phyloP scores from a whole-genome alignment of 2,329 filamentous ascomycete genomes.

The Xenoacremonium recifei region DNA sequence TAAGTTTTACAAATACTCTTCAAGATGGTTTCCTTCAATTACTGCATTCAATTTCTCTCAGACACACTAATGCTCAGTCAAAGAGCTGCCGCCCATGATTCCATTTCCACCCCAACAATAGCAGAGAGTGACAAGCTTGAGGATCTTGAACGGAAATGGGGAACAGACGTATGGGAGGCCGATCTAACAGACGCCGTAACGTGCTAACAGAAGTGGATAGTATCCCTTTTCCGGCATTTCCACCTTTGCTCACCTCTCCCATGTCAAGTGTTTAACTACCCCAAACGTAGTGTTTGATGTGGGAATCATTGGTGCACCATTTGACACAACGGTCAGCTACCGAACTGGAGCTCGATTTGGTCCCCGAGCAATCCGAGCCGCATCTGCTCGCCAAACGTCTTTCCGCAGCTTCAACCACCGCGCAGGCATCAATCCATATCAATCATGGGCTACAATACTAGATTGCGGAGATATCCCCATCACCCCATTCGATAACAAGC shows the following conservation, averaged over 20 bases:
- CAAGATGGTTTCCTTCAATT: too few species aligned
- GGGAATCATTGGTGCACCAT: conserved; percentile 69
- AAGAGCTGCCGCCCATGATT: too few species aligned
- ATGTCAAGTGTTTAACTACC: conserved; percentile 67
- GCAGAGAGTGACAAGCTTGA: too few species aligned
- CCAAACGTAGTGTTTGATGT: conserved; percentile 66
- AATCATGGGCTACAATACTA: conserved; percentile 75
- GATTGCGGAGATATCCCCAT: conserved; percentile 92
- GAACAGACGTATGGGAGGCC: too few species aligned
- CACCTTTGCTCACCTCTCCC: conserved; percentile 69
- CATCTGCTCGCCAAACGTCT: conserved; percentile 75
- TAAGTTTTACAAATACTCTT: too few species aligned
- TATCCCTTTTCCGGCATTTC: conserved; percentile 68
- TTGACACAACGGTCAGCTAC: conserved; percentile 72
- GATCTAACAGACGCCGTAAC: too few species aligned
- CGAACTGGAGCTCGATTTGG: conserved; percentile 70
- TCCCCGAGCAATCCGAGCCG: conserved; percentile 81
- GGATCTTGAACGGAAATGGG: too few species aligned
- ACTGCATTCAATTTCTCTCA: too few species aligned
- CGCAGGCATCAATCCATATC: conserved; percentile 79
- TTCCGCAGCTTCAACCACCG: conserved; percentile 79
- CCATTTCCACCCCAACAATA: too few species aligned
- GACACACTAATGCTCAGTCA: too few species aligned
- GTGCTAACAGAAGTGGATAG: too few species aligned
- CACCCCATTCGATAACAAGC: conserved; percentile 79